phyloP scores from a whole-genome alignment of 441 rosid genomes.

The Eruca vesicaria region DNA sequence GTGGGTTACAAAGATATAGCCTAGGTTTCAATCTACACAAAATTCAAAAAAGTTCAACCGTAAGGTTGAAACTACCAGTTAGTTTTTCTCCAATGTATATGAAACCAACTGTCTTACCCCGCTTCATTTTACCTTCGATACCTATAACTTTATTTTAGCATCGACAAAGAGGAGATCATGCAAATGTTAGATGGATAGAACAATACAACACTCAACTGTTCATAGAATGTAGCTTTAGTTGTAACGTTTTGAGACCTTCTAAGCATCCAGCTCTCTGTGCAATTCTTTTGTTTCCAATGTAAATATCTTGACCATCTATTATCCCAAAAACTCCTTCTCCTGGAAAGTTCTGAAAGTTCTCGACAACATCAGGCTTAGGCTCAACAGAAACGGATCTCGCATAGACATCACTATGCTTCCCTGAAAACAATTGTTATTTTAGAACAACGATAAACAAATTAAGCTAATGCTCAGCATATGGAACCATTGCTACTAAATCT shows the following conservation, averaged over 20 bases:
- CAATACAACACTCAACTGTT: too few species aligned
- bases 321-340: constrained; percentile 82
- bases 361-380: constrained; percentile 62
- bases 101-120: constrained; percentile 60
- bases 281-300: constrained; percentile 67
- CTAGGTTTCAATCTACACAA: neutral
- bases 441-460: neutral
- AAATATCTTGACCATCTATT: constrained; percentile 59
- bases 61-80: constrained; percentile 57
- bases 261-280: constrained; percentile 52
- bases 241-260: constrained; percentile 41
- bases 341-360: constrained; percentile 62
- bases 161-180: too few species aligned
- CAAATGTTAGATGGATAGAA: too few species aligned
- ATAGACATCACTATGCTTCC: constrained; percentile 74
- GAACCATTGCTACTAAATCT: neutral
- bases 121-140: too few species aligned
- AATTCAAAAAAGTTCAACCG: constrained; percentile 34
- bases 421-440: constrained; percentile 32
- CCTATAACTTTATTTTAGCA: too few species aligned
- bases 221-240: neutral
- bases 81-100: constrained; percentile 43
- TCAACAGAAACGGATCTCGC: constrained; percentile 51
- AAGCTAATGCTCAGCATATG: neutral
- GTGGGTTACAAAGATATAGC: neutral